Base-by-base conservation (phyloP, 2,329 filamentous ascomycete genomes). In the Fusarium globosum region DNA sequence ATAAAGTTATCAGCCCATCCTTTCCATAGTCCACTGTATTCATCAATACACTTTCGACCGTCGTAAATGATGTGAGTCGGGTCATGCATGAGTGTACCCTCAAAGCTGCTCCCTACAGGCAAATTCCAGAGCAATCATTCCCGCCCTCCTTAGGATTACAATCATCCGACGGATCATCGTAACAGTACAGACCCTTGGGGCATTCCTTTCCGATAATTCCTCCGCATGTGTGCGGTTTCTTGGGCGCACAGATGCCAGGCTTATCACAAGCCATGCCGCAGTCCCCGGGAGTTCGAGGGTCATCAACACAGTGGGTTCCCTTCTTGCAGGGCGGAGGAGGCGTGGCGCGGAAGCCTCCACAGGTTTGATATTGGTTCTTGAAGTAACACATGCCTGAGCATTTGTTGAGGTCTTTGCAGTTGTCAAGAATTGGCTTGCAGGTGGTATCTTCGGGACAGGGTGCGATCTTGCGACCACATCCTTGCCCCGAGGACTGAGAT, bases 241-340 rank as follows among this genome's bases (percentile, higher is more conserved):
- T 70, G 33, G 78, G 77, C 3, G 81, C 70, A 49, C 80, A 83
- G 30, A 83, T 82, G 4, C 82, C 82, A 1, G 79, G 79, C 12
- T 26, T 58, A 46, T 83, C 82, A 60, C 82, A 83, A 7, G 82
- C 79, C 77, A 81, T 71, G 13, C 82, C 82, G 46, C 82, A 83
- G 11, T 57, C 42, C 8, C 23, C 48, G 2, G 72, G 75, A 15
- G 63, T 52, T 42, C 82, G 78, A 16, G 82, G 81, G 33, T 84
- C 81, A 62, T 83, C 76, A 20, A 77, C 65, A 59, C 82, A 84
- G 5, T 69, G 61, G 6, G 71, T 71, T 16, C 72, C 71, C 23
- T 64, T 62, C 36, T 73, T 65, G 71, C 82, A 83, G 1, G 64
- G 51, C 2, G 65, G 56, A 13, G 67, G 49, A 12, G 81, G 81